Evolutionary conservation across 163 green algal species (phyloP).

Genomic region (Chlorella variabilis): DNA sequence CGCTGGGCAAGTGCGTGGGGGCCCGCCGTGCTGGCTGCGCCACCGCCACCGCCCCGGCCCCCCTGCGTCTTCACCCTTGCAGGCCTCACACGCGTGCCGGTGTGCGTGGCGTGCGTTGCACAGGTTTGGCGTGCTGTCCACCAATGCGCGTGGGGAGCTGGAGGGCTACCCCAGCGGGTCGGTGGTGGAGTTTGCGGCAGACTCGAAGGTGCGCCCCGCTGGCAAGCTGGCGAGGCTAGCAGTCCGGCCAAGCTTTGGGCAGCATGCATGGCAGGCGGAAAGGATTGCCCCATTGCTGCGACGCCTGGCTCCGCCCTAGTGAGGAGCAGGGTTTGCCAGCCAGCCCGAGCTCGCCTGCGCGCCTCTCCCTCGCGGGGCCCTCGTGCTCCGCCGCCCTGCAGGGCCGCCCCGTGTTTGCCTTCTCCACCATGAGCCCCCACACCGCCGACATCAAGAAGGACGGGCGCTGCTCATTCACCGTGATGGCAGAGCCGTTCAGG

Average conservation of each 20-base stretch:
- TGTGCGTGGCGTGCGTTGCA: background rate
- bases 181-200: slow-evolving; percentile 79
- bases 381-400: too few relatives aligned
- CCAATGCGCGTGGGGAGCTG: slow-evolving; percentile 40
- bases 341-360: too few relatives aligned
- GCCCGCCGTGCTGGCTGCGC: background rate
- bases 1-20: slow-evolving; percentile 51
- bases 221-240: too few relatives aligned
- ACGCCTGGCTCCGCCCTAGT: too few relatives aligned
- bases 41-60: too few relatives aligned
- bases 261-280: too few relatives aligned
- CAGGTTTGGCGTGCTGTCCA: slow-evolving; percentile 73
- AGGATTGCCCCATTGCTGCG: too few relatives aligned
- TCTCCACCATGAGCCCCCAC: slow-evolving; percentile 74
- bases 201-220: slow-evolving; percentile 39
- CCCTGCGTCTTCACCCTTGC: too few relatives aligned
- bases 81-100: background rate
- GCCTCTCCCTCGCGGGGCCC: too few relatives aligned
- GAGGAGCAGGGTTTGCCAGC: too few relatives aligned
- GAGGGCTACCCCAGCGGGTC: slow-evolving; percentile 73
- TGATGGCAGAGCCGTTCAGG: slow-evolving; percentile 62
- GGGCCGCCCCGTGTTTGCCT: slow-evolving; percentile 75
- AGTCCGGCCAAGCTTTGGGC: too few relatives aligned
- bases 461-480: slow-evolving; percentile 59
- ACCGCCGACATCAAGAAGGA: slow-evolving; percentile 72